Base-by-base conservation (phyloP, 108 stramenopile species). In the Ochromonas danica region DNA sequence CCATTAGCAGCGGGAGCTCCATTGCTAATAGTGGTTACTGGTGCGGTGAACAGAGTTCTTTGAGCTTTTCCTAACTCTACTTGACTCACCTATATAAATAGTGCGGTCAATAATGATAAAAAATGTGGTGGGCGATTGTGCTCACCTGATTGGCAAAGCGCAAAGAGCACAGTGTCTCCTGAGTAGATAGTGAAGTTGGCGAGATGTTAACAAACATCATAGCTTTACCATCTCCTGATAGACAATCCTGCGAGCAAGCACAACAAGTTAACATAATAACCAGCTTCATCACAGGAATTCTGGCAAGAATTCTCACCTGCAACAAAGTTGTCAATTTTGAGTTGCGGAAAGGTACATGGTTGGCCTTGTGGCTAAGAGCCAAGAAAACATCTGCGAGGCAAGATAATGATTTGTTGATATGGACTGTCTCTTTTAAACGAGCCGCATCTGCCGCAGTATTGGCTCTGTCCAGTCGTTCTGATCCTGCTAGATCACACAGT, bases 351-450 rank as follows among this genome's bases (percentile, higher is more conserved):
- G 96, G 96, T 1, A 94, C 89, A 80, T 99, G 98, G 27, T 88
- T 81, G 1, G 94, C 86, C 71, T 95, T 93, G 63, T 86, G 88
- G 3, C 91, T 87, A 22, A 99, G 88, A 27, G 96, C 91, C 71
- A 90, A 88, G 88, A 99, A 99, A 6, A 99, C 98, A 83, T 96
- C 96, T 17, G 96, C 96, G 1, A 99, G 89, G 70, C 93, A 96
- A 81, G 94, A 95, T 31, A 98, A 85, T 80, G 94, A 95, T 89
- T 98, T 98, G 79, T 90, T 90, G 61, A 90, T 90, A 65, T 78
- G 78, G 78, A 86, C 81, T 30, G 90, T 87, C 80, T 90, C 90
- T 42, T 84, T 86, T 22, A 86, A 43, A 0, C 87, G 42, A 40
- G 84, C 71, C 1, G 83, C 85, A 17, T 78, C 51, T 0, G 78